Conservation (phyloP, 2,329 filamentous ascomycete genomes). For the Incumbomyces lentus region DNA sequence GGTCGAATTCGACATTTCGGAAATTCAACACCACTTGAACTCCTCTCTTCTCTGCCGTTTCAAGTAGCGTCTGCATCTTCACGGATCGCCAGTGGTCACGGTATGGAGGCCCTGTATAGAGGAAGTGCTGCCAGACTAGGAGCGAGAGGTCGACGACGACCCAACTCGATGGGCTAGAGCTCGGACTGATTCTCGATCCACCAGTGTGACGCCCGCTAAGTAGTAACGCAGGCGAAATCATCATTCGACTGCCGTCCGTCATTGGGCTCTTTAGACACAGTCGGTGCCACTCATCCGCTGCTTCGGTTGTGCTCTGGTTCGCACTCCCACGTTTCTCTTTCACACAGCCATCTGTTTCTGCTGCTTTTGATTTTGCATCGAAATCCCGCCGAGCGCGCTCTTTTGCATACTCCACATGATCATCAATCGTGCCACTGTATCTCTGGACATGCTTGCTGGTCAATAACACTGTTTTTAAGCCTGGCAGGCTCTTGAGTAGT, state of each 20-base stretch:
- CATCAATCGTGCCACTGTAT: constrained; percentile 4
- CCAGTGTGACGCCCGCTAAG: too few relatives aligned
- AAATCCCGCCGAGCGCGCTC: background rate
- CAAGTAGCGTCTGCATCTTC: constrained; percentile 3
- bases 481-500: background rate
- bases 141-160: constrained; percentile 3
- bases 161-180: background rate
- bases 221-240: background rate
- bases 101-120: constrained; percentile 4
- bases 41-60: background rate
- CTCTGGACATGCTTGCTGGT: constrained; percentile 5
- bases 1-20: constrained; percentile 6
- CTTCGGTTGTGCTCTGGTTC: background rate
- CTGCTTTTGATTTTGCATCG: background rate
- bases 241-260: constrained; percentile 5
- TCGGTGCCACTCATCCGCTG: background rate
- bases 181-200: too few relatives aligned
- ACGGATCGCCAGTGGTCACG: constrained; percentile 4
- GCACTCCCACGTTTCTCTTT: background rate
- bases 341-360: too few relatives aligned
- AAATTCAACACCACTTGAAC: constrained; percentile 3
- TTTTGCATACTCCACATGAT: constrained; percentile 4
- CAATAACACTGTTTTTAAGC: background rate
- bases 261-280: constrained; percentile 4
- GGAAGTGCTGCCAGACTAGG: constrained; percentile 6